phyloP scores from a whole-genome alignment of 2,329 filamentous ascomycete genomes.

The Moelleriella libera region DNA sequence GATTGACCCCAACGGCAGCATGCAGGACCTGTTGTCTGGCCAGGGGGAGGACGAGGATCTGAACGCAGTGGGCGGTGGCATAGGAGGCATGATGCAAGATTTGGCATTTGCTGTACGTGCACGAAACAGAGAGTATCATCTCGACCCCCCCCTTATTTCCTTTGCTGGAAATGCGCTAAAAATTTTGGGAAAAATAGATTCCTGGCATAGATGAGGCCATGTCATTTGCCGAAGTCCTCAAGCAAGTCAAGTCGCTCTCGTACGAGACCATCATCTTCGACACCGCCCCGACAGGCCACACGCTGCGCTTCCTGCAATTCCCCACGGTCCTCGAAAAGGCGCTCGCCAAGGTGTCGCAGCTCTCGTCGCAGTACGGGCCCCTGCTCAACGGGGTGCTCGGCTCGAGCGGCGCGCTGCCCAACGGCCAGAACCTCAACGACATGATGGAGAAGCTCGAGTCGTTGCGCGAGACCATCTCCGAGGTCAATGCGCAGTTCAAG shows the following conservation, averaged over 20 bases:
- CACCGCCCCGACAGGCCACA: constrained; percentile 94
- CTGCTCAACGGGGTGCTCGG: constrained; percentile 91
- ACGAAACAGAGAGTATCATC: constrained; percentile 6
- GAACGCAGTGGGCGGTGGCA: constrained; percentile 56
- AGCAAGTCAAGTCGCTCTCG: constrained; percentile 96
- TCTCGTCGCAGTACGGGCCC: constrained; percentile 87
- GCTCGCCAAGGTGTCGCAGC: constrained; percentile 88
- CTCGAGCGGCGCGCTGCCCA: constrained; percentile 58
- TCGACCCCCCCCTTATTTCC: background rate
- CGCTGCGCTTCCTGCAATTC: constrained; percentile 95
- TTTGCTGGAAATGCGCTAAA: no score
- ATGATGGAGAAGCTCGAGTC: constrained; percentile 91
- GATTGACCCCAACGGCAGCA: constrained; percentile 95
- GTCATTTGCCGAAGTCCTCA: constrained; percentile 98
- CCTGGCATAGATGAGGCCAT: constrained; percentile 98
- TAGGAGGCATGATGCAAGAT: constrained; percentile 98
- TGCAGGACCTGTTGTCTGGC: constrained; percentile 81
- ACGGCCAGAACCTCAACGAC: constrained; percentile 84
- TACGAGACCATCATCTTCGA: constrained; percentile 99
- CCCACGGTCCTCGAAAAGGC: constrained; percentile 97
- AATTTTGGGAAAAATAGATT: constrained; percentile 41
- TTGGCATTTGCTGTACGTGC: constrained; percentile 76
- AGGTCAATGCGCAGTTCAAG: constrained; percentile 98
- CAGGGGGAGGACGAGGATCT: constrained; percentile 55
- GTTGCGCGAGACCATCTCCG: constrained; percentile 79